Evolutionary conservation across 1,139 yeast species (phyloP).

Genomic region (Blastobotrys ciferrii): DNA sequence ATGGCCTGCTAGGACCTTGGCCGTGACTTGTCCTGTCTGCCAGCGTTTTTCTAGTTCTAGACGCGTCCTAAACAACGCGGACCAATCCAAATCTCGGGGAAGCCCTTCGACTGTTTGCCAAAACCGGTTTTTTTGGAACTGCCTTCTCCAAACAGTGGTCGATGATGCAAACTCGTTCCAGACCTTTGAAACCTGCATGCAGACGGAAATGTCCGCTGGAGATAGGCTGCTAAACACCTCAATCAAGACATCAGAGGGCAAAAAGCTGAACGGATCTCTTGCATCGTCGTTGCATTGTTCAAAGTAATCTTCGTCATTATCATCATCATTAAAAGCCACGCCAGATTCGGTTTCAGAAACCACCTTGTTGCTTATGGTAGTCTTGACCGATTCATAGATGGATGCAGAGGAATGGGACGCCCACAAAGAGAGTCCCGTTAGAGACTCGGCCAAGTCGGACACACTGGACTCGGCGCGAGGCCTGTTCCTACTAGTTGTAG

Average conservation of each 20-base stretch:
- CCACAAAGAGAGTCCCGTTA: conserved; percentile 17
- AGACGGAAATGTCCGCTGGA: conserved; percentile 23
- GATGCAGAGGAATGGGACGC: conserved; percentile 21
- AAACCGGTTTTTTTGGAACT: conserved; percentile 18
- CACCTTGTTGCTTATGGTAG: conserved; percentile 5
- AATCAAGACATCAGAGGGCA: conserved; percentile 33
- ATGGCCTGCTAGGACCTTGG: conserved; percentile 35
- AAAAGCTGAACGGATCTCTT: conserved; percentile 24
- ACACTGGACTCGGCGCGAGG: conserved; percentile 9
- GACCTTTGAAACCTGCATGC: conserved; percentile 25
- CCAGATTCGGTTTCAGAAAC: conserved; percentile 29
- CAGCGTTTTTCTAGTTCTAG: conserved; percentile 33
- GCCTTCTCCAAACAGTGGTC: conserved; percentile 31
- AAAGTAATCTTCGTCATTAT: conserved; percentile 12
- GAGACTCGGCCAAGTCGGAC: conserved; percentile 10
- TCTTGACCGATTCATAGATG: conserved; percentile 8
- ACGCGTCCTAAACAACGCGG: conserved; percentile 30
- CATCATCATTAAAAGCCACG: conserved; percentile 22
- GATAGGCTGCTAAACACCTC: conserved; percentile 21
- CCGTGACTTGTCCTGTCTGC: conserved; percentile 27
- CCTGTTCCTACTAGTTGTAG: background rate
- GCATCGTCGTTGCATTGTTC: too few species aligned
- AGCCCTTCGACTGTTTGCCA: conserved; percentile 25
- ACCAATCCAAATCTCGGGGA: conserved; percentile 28
- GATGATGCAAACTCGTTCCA: conserved; percentile 29